Percentiles rank a stretch among this genome's conserved stretches.
These are phyloP conservation scores for Nidularia sp. DNA, from an alignment of 768 basidiomycete genomes.

Conservation along the genomic window DNA sequence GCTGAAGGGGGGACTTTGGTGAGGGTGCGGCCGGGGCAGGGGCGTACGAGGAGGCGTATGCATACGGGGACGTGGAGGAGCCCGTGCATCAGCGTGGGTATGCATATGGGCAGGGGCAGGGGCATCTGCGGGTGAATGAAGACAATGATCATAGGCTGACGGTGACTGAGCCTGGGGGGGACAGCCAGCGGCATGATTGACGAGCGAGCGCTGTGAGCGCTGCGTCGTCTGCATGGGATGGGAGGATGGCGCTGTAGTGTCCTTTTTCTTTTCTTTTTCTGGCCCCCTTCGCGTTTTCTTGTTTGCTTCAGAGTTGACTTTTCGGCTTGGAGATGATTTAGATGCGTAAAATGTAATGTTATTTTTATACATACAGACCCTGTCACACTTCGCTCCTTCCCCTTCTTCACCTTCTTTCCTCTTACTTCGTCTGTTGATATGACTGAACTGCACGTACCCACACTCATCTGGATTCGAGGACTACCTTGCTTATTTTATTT, in stretches of 20 bases:
- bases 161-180: background rate
- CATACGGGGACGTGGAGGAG: slow-evolving; percentile 3
- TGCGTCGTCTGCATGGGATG: slow-evolving; percentile 27
- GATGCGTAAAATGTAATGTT: too few relatives aligned
- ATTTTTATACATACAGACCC: too few relatives aligned
- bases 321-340: too few relatives aligned
- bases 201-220: slow-evolving; percentile 14
- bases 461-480: slow-evolving; percentile 1
- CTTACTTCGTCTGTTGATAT: background rate
- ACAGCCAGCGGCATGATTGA: slow-evolving; percentile 14
- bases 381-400: too few relatives aligned
- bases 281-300: too few relatives aligned
- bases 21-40: slow-evolving; percentile 4
- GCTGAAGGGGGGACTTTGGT: slow-evolving; percentile 15
- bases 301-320: too few relatives aligned
- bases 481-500: slow-evolving; percentile 13
- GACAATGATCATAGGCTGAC: slow-evolving; percentile 18
- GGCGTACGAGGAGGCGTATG: background rate
- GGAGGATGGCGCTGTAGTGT: slow-evolving; percentile 35
- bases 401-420: too few relatives aligned
- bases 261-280: background rate
- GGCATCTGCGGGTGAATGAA: slow-evolving; percentile 10
- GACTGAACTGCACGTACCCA: background rate
- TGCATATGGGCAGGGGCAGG: slow-evolving; percentile 9
- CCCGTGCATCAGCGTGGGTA: background rate